Base-by-base conservation (phyloP, 2,329 filamentous ascomycete species). In the Cordyceps tenuipes region DNA sequence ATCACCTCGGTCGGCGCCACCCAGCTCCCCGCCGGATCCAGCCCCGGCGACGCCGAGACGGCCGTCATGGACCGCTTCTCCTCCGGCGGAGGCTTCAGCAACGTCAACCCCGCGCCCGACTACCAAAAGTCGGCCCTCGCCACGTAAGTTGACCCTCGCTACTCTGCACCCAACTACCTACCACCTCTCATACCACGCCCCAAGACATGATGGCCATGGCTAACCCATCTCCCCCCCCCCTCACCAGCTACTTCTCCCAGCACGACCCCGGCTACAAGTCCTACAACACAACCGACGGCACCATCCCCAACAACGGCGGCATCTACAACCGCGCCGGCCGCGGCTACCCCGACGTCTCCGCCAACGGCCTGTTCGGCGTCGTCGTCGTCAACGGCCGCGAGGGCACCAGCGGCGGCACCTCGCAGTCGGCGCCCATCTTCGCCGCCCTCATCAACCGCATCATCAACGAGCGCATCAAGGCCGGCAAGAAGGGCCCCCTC, bases 1-100 rank as follows among this genome's bases (percentile, higher is more conserved):
- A 69, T 82, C 31, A 79, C 77, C 0, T 72, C 76, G 4, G 78
- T 82, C 3, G 79, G 79, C 48, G 78, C 78, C 15, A 82, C 80
- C 0, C 72, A 79, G 66, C 70, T 81, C 29, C 67, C 69, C 39
- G 69, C 70, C 55, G 72, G 72, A 15, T 73, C 71, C 9, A 72
- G 73, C 1, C 23, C 29, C 8, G 61, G 77, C 76, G 31, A 78
- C 75, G 64, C 72, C 77, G 65, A 81, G 67, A 66, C 75, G 69
- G 7, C 76, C 77, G 68, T 74, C 72, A 64, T 75, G 71, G 17
- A 75, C 73, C 2, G 12, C 12, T 80, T 81, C 68, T 56, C 59
- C 23, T 51, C 59, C 19, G 59, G 59, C 12, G 59, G 59, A 19
- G 59, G 59, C 3, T 61, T 76, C 72, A 66, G 63, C 61, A 78